Evolutionary conservation across 1,284 basidiomycete genomes (phyloP).

Genomic region (Austroboletus niveus): DNA sequence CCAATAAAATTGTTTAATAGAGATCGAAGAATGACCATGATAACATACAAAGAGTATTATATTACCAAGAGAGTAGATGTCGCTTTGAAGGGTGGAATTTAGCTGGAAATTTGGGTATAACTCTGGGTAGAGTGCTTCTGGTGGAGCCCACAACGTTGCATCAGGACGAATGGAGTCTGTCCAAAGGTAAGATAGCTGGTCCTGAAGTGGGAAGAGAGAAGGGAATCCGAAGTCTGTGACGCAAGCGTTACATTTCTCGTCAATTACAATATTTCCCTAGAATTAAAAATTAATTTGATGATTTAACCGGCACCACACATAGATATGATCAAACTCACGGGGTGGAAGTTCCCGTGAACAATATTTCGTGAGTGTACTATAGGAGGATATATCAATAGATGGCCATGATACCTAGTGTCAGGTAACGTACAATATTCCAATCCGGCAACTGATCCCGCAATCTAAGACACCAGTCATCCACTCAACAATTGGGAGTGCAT

Average conservation of each 20-base stretch:
- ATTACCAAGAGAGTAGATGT: background rate
- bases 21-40: background rate
- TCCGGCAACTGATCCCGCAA: conserved; percentile 1
- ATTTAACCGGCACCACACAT: background rate
- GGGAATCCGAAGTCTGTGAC: background rate
- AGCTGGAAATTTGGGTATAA: background rate
- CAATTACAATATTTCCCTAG: conserved; percentile 3
- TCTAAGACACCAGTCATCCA: background rate
- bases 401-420: too few relatives aligned
- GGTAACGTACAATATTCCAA: conserved; percentile 1
- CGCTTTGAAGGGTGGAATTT: background rate
- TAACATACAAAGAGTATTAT: conserved; percentile 4
- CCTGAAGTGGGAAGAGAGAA: background rate
- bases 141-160: background rate
- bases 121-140: conserved; percentile 1
- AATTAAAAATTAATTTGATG: too few relatives aligned
- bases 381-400: background rate
- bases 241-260: background rate
- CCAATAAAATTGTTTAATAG: too few relatives aligned
- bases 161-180: background rate
- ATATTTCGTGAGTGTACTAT: conserved; percentile 5
- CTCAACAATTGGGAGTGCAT: background rate
- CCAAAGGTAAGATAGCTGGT: background rate
- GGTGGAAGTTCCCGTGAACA: conserved; percentile 10
- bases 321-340: background rate